Percentiles rank a stretch among this genome's conserved stretches.
Conservation (phyloP, 805 yeast genomes). For the Zygotorulaspora danielsina region DNA sequence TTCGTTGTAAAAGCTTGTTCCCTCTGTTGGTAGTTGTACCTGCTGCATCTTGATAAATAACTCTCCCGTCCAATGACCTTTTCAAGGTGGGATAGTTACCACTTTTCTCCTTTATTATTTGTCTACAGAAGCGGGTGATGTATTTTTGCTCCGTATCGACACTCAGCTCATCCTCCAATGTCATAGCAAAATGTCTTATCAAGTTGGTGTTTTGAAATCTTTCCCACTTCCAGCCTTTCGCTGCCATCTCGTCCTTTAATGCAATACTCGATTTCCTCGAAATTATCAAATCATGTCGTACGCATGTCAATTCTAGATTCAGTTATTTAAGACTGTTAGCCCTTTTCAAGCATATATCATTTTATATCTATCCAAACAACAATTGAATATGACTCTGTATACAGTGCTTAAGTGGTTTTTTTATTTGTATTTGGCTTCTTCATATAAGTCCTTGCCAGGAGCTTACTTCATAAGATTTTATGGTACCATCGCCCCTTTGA, state of each 20-base stretch:
- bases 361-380: too few relatives aligned
- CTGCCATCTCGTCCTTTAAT: background rate
- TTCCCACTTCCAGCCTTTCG: background rate
- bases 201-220: too few relatives aligned
- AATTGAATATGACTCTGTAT: slow-evolving; percentile 5
- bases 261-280: background rate
- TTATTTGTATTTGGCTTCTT: slow-evolving; percentile 22
- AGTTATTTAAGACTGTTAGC: too few relatives aligned
- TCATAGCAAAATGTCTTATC: too few relatives aligned
- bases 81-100: slow-evolving; percentile 35
- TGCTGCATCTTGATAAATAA: slow-evolving; percentile 25
- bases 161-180: slow-evolving; percentile 3
- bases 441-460: slow-evolving; percentile 62
- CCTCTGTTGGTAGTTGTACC: slow-evolving; percentile 51
- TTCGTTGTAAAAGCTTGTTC: slow-evolving; percentile 49
- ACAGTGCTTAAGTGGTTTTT: slow-evolving; percentile 16
- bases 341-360: too few relatives aligned
- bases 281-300: background rate
- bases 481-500: slow-evolving; percentile 39
- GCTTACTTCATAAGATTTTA: slow-evolving; percentile 65
- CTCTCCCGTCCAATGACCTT: slow-evolving; percentile 26
- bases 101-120: slow-evolving; percentile 31
- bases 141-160: slow-evolving; percentile 16
- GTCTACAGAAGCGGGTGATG: slow-evolving; percentile 26
- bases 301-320: too few relatives aligned